Base-by-base conservation (phyloP, 495 filamentous ascomycete species). In the Collariella sp. region DNA sequence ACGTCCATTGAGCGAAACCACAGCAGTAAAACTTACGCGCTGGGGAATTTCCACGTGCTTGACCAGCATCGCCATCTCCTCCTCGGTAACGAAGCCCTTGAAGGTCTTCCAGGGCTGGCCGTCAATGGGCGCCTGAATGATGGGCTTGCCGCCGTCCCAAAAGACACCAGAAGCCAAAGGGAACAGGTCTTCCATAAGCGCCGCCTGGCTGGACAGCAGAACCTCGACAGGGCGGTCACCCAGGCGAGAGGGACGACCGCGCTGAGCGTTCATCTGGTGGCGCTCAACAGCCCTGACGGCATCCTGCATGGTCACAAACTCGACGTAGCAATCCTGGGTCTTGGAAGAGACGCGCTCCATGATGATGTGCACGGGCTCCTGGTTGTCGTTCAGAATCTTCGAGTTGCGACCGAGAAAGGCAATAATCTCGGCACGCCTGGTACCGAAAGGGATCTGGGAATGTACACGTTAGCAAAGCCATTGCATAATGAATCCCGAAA, bases 341-440 rank as follows among this genome's bases (percentile, higher is more conserved):
- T 91, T 91, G 44, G 79, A 78, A 1, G 84, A 87, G 0, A 80
- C 72, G 7, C 86, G 83, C 46, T 91, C 88, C 85, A 93, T 89
- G 58, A 89, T 86, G 56, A 93, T 88, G 59, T 93, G 88, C 10
- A 91, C 70, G 0, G 85, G 75, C 47, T 81, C 82, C 6, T 83
- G 74, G 2, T 67, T 58, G 42, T 81, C 78, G 40, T 73, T 71
- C 31, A 85, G 67, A 35, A 87, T 68, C 15, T 72, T 76, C 0
- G 83, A 78, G 54, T 77, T 78, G n/a, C 79, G 78, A n/a, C 86
- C 86, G 11, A 89, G 68, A 61, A 88, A 80, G 12, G 85, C 82
- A 31, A 79, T 68, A 19, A 90, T 74, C 56, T 90, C 85, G 7
- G 76, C 57, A n/a, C 83, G 84, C 3, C 78, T 83, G 31, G 85